Percentiles rank a stretch among this genome's conserved stretches.
Conservation (phyloP, 2,329 filamentous ascomycete genomes). For the Chrysoporthe puriensis region DNA sequence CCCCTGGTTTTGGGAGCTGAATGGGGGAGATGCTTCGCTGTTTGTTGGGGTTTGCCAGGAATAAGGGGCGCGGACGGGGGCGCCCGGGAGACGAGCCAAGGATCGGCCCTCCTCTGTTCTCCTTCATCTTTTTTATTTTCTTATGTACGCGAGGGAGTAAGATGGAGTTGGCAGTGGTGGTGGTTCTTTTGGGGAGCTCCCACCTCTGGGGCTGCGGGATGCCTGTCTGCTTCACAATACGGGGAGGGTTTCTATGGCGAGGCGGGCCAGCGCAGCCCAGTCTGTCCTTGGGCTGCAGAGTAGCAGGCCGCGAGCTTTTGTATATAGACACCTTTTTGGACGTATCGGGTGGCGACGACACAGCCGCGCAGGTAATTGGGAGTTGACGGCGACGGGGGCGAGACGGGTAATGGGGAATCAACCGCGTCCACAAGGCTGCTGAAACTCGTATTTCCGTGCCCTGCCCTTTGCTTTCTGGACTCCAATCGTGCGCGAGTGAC, state of each 20-base stretch:
- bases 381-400: background rate
- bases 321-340: slow-evolving; percentile 10
- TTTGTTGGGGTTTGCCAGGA: background rate
- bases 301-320: background rate
- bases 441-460: background rate
- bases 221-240: background rate
- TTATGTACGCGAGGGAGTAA: slow-evolving; percentile 6
- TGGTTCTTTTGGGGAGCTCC: slow-evolving; percentile 1
- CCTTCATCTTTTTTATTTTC: slow-evolving; percentile 29
- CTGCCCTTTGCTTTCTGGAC: too few relatives aligned
- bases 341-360: background rate
- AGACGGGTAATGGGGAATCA: background rate
- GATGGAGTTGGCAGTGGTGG: slow-evolving; percentile 8
- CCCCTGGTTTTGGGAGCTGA: background rate
- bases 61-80: background rate
- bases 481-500: too few relatives aligned
- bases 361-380: slow-evolving; percentile 3
- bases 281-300: background rate
- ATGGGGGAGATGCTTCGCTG: background rate
- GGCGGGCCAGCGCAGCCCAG: background rate
- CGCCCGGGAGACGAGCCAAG: background rate
- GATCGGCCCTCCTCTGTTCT: background rate
- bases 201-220: background rate
- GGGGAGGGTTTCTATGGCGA: background rate
- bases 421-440: background rate